Percentiles rank a stretch among this genome's conserved stretches.
Conservation (phyloP, 2,329 filamentous ascomycete genomes). For the Ophiostoma pallidulum region DNA sequence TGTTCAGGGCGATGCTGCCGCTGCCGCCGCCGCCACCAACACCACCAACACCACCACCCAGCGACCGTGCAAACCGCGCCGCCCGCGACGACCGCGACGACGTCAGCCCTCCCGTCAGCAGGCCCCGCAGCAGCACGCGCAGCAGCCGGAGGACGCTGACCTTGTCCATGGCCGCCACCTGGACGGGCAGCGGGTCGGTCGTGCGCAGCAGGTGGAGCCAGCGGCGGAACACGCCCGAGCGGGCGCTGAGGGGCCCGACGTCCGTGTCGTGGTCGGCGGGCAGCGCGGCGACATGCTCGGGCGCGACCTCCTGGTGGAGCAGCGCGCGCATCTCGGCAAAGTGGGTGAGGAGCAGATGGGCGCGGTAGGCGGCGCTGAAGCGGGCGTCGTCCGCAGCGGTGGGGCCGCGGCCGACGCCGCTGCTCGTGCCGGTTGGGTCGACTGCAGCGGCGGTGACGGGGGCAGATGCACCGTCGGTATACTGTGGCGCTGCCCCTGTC, state of each 20-base stretch:
- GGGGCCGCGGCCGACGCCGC: slow-evolving; percentile 23
- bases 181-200: slow-evolving; percentile 48
- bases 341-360: slow-evolving; percentile 48
- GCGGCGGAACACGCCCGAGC: slow-evolving; percentile 37
- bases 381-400: not conserved
- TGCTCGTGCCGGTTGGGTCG: no score
- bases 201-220: slow-evolving; percentile 45
- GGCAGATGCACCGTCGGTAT: no score
- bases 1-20: slow-evolving; percentile 39
- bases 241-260: slow-evolving; percentile 44
- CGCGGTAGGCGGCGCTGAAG: slow-evolving; percentile 58
- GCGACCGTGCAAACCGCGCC: slow-evolving; percentile 8
- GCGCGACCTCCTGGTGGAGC: slow-evolving; percentile 43
- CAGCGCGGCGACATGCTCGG: slow-evolving; percentile 41
- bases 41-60: not conserved
- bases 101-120: slow-evolving; percentile 38
- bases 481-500: slow-evolving; percentile 19
- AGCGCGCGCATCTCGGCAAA: slow-evolving; percentile 56
- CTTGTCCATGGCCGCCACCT: slow-evolving; percentile 57
- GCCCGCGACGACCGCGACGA: slow-evolving; percentile 16
- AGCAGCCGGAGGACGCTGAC: slow-evolving; percentile 57
- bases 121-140: slow-evolving; percentile 54
- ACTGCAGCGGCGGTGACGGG: no score
- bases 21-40: not conserved
- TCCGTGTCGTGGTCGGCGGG: slow-evolving; percentile 43